A percentile compares a stretch with the other conserved stretches of the same genome.
These are phyloP conservation scores for Syncephalastrum sp. DNA, from an alignment of 371 early-diverging fungal genomes.

Conservation along the genomic window DNA sequence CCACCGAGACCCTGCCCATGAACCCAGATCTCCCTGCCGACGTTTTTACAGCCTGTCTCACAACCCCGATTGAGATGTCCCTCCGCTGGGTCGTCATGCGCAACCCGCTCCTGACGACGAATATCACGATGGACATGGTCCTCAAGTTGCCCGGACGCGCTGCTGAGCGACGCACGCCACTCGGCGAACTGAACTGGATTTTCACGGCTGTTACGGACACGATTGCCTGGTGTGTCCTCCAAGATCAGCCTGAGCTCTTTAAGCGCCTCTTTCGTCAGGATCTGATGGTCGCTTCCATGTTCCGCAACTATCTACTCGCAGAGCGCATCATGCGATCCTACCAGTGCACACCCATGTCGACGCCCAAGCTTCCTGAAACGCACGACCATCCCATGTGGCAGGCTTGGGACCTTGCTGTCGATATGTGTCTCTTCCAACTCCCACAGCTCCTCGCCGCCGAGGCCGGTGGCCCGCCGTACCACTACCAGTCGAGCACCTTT, in stretches of 20 bases:
- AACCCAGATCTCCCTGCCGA: slow-evolving; percentile 96
- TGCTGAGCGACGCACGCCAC: slow-evolving; percentile 88
- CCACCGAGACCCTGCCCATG: slow-evolving; percentile 87
- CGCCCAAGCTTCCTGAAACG: slow-evolving; percentile 83
- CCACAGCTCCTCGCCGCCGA: slow-evolving; percentile 72
- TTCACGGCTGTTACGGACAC: slow-evolving; percentile 98
- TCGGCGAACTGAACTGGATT: slow-evolving; percentile 98
- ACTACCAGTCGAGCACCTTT: slow-evolving; percentile 83
- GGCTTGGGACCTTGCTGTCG: slow-evolving; percentile 94
- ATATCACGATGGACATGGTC: slow-evolving; percentile 84
- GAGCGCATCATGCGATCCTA: slow-evolving; percentile 93
- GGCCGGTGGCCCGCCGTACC: slow-evolving; percentile 46
- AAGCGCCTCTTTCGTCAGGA: slow-evolving; percentile 93
- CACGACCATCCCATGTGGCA: slow-evolving; percentile 97
- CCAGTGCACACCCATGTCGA: slow-evolving; percentile 88
- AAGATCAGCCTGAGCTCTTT: slow-evolving; percentile 81
- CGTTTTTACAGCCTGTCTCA: slow-evolving; percentile 93
- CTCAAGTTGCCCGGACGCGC: slow-evolving; percentile 86
- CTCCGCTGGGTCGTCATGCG: slow-evolving; percentile 89
- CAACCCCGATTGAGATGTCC: slow-evolving; percentile 95
- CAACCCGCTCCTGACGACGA: slow-evolving; percentile 71
- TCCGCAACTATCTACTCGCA: slow-evolving; percentile 93
- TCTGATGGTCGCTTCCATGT: slow-evolving; percentile 93
- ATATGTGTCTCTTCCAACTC: slow-evolving; percentile 89
- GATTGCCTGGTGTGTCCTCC: slow-evolving; percentile 96